These are phyloP conservation scores for Fusarium burgessii DNA, from an alignment of 2,329 filamentous ascomycete species.

Conservation along the genomic window DNA sequence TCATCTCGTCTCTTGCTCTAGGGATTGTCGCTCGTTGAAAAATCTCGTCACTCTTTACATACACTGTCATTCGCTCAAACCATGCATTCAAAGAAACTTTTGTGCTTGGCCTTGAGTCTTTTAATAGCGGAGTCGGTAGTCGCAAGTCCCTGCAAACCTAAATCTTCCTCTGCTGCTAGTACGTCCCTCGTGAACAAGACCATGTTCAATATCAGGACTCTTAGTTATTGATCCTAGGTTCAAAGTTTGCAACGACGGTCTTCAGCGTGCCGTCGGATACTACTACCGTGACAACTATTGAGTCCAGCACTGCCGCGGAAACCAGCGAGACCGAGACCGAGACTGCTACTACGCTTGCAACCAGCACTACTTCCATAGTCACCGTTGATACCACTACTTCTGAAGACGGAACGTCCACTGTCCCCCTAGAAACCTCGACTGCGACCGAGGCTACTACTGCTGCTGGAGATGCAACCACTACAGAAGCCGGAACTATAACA, in stretches of 20 bases:
- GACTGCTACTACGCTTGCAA: neutral
- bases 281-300: too few relatives aligned
- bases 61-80: neutral
- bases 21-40: neutral
- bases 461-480: neutral
- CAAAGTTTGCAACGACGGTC: neutral
- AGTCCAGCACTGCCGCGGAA: neutral
- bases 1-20: neutral
- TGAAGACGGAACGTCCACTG: too few relatives aligned
- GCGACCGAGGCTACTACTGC: rapidly evolving
- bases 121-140: neutral
- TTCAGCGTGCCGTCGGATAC: neutral
- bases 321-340: neutral
- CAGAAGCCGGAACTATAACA: neutral
- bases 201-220: rapidly evolving
- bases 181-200: rapidly evolving
- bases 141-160: neutral
- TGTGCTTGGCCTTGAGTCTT: neutral
- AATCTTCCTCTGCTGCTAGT: neutral
- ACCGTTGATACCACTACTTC: too few relatives aligned
- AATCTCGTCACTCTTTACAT: neutral
- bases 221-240: neutral
- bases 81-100: neutral
- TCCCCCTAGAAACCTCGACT: too few relatives aligned
- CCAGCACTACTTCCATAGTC: neutral